These are phyloP conservation scores for Sutorius eximius DNA, from an alignment of 1,284 basidiomycete genomes.

Conservation along the genomic window DNA sequence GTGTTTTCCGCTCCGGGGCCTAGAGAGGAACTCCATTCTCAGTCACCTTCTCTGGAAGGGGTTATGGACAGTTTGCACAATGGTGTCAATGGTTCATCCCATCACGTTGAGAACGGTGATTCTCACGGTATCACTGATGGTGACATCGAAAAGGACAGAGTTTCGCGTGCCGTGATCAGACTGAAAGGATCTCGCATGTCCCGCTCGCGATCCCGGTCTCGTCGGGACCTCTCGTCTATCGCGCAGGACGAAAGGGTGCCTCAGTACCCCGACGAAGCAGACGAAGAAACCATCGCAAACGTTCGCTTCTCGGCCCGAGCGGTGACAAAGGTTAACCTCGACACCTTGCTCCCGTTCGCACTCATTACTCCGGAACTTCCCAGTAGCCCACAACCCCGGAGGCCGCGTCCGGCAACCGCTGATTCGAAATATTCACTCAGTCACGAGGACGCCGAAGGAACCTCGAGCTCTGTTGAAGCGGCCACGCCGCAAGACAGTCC, in stretches of 20 bases:
- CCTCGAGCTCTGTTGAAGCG: constrained; percentile 17
- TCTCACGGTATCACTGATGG: constrained; percentile 31
- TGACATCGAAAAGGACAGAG: constrained; percentile 51
- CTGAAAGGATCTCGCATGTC: constrained; percentile 46
- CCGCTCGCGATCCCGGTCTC: constrained; percentile 70
- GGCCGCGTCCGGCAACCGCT: constrained; percentile 15
- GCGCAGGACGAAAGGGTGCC: constrained; percentile 54
- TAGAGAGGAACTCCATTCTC: constrained; percentile 18
- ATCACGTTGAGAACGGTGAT: constrained; percentile 27
- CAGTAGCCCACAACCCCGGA: constrained; percentile 38
- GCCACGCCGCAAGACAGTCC: constrained; percentile 24
- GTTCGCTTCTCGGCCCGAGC: constrained; percentile 72
- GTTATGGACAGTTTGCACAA: constrained; percentile 25
- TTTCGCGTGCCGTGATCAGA: constrained; percentile 71
- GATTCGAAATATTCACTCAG: constrained; percentile 19
- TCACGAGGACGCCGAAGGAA: constrained; percentile 19
- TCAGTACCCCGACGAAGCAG: constrained; percentile 50
- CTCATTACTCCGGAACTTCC: constrained; percentile 69
- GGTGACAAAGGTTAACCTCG: constrained; percentile 57
- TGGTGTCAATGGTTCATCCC: constrained; percentile 26
- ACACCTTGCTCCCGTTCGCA: constrained; percentile 66
- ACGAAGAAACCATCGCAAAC: constrained; percentile 65
- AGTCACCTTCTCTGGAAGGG: constrained; percentile 21
- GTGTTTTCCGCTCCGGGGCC: constrained; percentile 55
- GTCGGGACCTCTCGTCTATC: constrained; percentile 56